Base-by-base conservation (phyloP, 257 asterid species). In the Capsicum chinense region DNA sequence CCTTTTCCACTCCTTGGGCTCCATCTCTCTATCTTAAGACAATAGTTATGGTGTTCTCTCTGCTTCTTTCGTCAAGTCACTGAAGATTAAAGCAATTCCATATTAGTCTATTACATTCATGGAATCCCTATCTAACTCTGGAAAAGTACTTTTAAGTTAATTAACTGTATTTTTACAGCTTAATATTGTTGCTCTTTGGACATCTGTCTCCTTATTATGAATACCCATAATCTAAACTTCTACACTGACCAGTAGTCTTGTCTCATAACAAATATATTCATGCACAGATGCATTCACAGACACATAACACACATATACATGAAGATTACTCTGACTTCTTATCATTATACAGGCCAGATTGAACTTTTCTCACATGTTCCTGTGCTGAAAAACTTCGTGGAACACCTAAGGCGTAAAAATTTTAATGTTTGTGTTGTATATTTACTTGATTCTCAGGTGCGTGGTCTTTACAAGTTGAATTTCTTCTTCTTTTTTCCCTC, bases 281-380 rank as follows among this genome's bases (percentile, higher is more conserved):
- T 64, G 70, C 70, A 64, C 42, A 26, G 16, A 26, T 10, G 7
- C 44, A 63, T 42, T 21, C 42, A 26, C 16, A 63, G 26, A 58
- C 68, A 5, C 69, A 3, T 10, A 4, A 4, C 15, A 21, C 69
- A 21, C 70, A 56, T 19, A 19, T 19, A 48, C 12, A 57, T n/a
- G 37, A 48, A 64, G 86, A 66, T 52, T 16, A 76, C 62, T 80
- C 82, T 80, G 21, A 47, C 82, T 62, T 88, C 44, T 79, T 81
- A 17, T 80, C 44, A 84, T 57, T 26, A 68, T 84, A 67, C 90
- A 96, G 99, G 99, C 76, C 99, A 94, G 86, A 96, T 94, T 81
- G 98, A 96, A 87, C 97, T 96, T 71, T 94, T 94, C 88, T 94
- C 99, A 67, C 98, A 96, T 89, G 97, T 96, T 80, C 97, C 99